Base-by-base conservation (phyloP, 441 rosid species). In the Gossypium davidsonii region DNA sequence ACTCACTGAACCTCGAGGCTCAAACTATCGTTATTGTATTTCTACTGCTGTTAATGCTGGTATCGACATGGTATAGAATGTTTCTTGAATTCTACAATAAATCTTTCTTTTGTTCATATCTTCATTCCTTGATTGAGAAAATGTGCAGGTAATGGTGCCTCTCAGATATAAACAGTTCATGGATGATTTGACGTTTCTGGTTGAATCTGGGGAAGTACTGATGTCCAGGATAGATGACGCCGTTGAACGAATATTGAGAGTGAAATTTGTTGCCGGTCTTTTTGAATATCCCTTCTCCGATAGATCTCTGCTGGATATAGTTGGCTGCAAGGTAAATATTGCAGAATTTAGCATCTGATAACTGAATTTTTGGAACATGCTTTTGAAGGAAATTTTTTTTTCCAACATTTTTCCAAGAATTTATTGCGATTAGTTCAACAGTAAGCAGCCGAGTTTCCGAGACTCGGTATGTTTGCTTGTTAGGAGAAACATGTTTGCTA, bases 181-280 rank as follows among this genome's bases (percentile, higher is more conserved):
- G 60, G 81, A 88, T 15, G 86, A 88, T 76, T 39, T 92, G 78
- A 77, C 67, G 23, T 76, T 72, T 79, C 82, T 90, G 76, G 94
- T 81, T 55, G 87, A 87, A 78, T 83, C 91, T 10, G 94, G 94
- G 31, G 96, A 88, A 80, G 76, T 94, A 78, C 52, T 86, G 8
- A 73, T 90, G 78, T 69, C 86, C 74, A 84, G 98, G 76, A 85
- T 94, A 64, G 81, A 90, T 76, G 96, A 94, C 77, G 95, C 98
- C 37, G 97, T 94, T 76, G 89, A 85, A 72, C 84, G 97, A 73
- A 91, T 94, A 79, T 82, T 94, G 48, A 87, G 98, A 79, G 97
- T 94, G 78, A 92, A 92, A 74, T 91, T 92, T 75, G 84, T 88
- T 3, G 78, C 89, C 51, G 96, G 97, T 78, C 87, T 94, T 67